phyloP scores from a whole-genome alignment of 1,139 yeast species.

The Suzukiozyma palmioleophila region DNA sequence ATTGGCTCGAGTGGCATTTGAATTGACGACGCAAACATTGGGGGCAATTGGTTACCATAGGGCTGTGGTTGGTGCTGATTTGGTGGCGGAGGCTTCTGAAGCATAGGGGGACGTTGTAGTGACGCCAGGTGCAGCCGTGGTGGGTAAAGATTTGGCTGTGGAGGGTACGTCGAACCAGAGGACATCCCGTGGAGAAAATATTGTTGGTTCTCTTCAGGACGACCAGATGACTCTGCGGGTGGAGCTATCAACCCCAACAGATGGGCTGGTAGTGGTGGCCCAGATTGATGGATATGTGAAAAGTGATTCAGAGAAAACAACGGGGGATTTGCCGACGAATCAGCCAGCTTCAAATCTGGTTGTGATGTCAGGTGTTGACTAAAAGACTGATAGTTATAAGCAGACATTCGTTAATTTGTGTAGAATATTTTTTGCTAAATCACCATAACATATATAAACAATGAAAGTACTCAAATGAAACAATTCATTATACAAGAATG shows the following conservation, averaged over 20 bases:
- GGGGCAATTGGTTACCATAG: neutral
- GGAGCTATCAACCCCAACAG: too few species aligned
- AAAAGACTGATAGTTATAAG: neutral
- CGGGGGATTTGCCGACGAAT: too few species aligned
- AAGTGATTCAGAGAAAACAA: too few species aligned
- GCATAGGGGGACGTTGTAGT: neutral
- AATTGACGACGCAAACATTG: neutral
- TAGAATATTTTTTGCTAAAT: neutral
- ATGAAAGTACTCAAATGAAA: too few species aligned
- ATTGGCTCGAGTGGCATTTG: constrained; percentile 2
- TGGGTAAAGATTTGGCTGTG: neutral
- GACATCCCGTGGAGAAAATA: neutral
- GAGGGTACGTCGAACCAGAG: neutral
- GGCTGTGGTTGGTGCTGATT: neutral
- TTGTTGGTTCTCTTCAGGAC: too few species aligned
- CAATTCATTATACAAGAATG: too few species aligned
- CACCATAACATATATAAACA: too few species aligned
- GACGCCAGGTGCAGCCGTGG: neutral
- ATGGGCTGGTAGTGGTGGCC: too few species aligned
- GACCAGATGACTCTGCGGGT: too few species aligned
- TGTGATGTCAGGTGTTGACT: constrained; percentile 1
- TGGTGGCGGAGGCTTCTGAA: neutral
- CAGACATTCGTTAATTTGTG: neutral
- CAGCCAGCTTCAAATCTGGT: neutral
- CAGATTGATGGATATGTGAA: too few species aligned